These are phyloP conservation scores for Raffaelea ambrosiae DNA, from an alignment of 2,329 filamentous ascomycete species.

Conservation along the genomic window DNA sequence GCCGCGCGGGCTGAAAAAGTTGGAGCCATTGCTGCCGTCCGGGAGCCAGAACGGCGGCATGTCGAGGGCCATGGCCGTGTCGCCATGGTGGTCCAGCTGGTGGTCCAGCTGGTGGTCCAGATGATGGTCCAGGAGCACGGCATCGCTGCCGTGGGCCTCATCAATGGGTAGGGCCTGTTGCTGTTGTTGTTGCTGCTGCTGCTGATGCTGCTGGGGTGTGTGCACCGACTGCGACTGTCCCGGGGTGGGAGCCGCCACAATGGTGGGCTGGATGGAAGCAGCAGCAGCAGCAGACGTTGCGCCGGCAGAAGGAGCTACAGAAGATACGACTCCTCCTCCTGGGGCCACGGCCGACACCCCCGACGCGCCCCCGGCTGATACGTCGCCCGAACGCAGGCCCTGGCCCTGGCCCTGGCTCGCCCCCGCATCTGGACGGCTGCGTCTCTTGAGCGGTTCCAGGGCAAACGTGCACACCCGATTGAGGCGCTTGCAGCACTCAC, in stretches of 20 bases:
- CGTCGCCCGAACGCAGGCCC: not conserved
- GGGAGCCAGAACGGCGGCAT: constrained; percentile 2
- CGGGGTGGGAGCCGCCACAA: too few species aligned
- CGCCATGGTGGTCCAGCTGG: not conserved
- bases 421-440: not conserved
- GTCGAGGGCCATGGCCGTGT: not conserved
- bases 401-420: not conserved
- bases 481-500: constrained; percentile 14
- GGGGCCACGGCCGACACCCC: not conserved
- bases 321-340: too few species aligned
- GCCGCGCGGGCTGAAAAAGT: constrained; percentile 2
- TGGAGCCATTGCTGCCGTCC: not conserved
- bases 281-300: too few species aligned
- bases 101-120: not conserved
- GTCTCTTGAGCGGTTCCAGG: constrained; percentile 10
- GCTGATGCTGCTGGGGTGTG: too few species aligned
- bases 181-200: too few species aligned
- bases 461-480: constrained; percentile 13
- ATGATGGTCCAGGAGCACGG: not conserved
- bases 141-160: not conserved
- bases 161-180: not conserved
- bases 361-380: not conserved
- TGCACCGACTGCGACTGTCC: too few species aligned
- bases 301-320: too few species aligned
- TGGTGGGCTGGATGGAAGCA: too few species aligned